Evolutionary conservation across 2,329 filamentous ascomycete genomes (phyloP), one percentile per base, ranked within the genome.

Genomic region (Hypoxylon sp.): DNA sequence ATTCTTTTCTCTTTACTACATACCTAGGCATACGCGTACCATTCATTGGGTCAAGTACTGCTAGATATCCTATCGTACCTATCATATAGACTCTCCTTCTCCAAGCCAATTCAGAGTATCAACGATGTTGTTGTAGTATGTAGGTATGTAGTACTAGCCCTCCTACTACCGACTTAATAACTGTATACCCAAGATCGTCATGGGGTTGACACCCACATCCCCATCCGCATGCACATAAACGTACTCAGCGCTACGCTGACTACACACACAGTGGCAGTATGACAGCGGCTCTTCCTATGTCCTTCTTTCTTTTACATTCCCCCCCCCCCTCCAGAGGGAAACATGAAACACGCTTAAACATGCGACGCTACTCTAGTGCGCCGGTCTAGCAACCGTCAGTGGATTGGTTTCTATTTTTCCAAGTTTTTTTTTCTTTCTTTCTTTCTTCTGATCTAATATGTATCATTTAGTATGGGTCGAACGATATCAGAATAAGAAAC

Each of bases 281-380:
- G 46, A 49, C 51, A 50, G 55, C 55, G 55, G 55, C 55, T 52
- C 55, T 51, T 55, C 34, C 38, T 27, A 37, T 27, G 12, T 31
- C 41, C 32, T 25, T 29, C 31, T 25, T 27, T 17, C 27, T 17
- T 15, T 12, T 21, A 42, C 20, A 21, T 25, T 15, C 23, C 29
- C 13, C 21, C 26, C 31, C 11, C 30, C 52, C 58, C 51, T 51
- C 44, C 40, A 30, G 31, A 34, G n/a, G n/a, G n/a, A 49, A 63
- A 65, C 58, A 57, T 66, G 64, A 66, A 66, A 66, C 64, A 63
- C 63, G 60, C 62, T 62, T 60, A 59, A 48, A 44, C 47, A 50
- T 61, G 57, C 62, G 49, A 61, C 54, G 51, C 61, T 55, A 60
- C 62, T 45, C 59, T 59, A 51, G 52, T 51, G 42, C 38, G 35